Conservation (phyloP, 495 filamentous ascomycete genomes). For the Penicillium cosmopolitanum region DNA sequence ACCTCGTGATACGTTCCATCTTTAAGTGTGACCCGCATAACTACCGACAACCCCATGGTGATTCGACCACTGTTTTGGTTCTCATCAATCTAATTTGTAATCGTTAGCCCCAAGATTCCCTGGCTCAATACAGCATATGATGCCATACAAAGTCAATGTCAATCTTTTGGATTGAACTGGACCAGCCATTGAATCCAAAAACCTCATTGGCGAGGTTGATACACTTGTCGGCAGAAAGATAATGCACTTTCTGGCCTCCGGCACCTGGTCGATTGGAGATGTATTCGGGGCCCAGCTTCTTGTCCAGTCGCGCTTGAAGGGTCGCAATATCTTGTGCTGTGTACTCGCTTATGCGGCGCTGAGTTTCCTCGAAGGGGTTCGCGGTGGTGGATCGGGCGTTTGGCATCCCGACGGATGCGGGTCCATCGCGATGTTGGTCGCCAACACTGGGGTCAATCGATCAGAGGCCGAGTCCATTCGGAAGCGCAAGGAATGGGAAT, state of each 20-base stretch:
- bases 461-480: constrained; percentile 28
- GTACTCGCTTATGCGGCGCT: constrained; percentile 71
- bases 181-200: constrained; percentile 99
- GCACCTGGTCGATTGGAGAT: constrained; percentile 83
- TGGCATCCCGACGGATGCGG: constrained; percentile 42
- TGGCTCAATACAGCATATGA: neutral
- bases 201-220: constrained; percentile 97
- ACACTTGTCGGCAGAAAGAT: constrained; percentile 89
- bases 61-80: constrained; percentile 65
- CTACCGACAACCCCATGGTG: constrained; percentile 81
- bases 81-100: constrained; percentile 60
- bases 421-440: constrained; percentile 69
- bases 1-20: constrained; percentile 94
- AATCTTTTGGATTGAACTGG: constrained; percentile 82
- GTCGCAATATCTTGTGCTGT: constrained; percentile 91
- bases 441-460: constrained; percentile 62
- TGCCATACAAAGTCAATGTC: constrained; percentile 83
- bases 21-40: constrained; percentile 82
- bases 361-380: constrained; percentile 80
- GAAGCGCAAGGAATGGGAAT: neutral
- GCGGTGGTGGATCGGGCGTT: constrained; percentile 37
- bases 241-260: constrained; percentile 82
- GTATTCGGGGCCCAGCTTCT: constrained; percentile 96
- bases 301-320: constrained; percentile 81
- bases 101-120: constrained; percentile 22